These are phyloP conservation scores for Ceratocystis smalleyi DNA, from an alignment of 2,329 filamentous ascomycete genomes.

Conservation along the genomic window DNA sequence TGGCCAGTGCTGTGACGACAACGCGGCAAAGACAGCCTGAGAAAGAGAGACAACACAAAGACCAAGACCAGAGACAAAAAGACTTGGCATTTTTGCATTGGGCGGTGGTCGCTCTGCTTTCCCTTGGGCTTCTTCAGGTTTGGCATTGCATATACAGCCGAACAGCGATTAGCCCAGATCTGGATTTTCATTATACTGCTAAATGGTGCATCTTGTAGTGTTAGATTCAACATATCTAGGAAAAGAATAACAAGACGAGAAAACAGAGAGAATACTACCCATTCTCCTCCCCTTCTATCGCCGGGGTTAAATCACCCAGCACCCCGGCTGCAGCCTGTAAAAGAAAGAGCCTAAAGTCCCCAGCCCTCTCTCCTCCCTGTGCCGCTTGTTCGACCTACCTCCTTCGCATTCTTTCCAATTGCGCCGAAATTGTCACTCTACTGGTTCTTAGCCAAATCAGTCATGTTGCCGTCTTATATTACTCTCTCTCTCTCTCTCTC, in stretches of 20 bases:
- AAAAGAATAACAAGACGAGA: neutral
- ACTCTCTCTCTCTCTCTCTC: neutral
- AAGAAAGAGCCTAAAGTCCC: neutral
- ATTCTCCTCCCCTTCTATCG: neutral
- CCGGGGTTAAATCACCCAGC: neutral
- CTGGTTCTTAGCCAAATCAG: no score
- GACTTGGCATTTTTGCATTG: neutral
- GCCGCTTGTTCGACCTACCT: no score
- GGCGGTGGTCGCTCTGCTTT: neutral
- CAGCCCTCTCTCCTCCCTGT: neutral
- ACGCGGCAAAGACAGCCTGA: neutral
- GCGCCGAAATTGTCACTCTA: no score
- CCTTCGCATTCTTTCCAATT: no score
- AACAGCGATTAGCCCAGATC: no score
- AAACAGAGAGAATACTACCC: neutral
- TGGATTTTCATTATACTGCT: no score
- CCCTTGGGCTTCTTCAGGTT: no score
- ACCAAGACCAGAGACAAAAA: no score
- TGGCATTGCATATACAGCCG: no score
- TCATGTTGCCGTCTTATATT: neutral
- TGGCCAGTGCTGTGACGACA: neutral
- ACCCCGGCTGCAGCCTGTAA: neutral
- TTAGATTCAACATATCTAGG: neutral
- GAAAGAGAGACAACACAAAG: no score
- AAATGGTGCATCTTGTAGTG: neutral